Conservation (phyloP, 2,329 filamentous ascomycete species). For the Chalara sp. region DNA sequence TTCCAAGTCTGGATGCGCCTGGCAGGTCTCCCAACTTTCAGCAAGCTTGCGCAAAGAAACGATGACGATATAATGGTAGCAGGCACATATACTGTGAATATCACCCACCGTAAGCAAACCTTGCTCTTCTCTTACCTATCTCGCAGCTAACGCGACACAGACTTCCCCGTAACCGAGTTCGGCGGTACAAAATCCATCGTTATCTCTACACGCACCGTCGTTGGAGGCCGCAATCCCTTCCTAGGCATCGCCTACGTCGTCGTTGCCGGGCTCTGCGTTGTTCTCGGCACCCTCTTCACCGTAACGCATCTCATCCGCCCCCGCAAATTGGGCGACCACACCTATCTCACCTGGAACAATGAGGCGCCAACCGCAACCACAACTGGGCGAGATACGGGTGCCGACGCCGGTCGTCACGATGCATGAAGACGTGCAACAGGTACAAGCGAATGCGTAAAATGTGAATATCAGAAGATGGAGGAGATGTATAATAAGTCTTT, state of each 20-base stretch:
- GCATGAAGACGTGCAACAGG: neutral
- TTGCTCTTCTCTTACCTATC: slow-evolving; percentile 1
- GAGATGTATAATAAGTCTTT: neutral
- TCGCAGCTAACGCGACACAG: slow-evolving; percentile 38
- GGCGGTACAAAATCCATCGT: slow-evolving; percentile 85
- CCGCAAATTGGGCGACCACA: slow-evolving; percentile 96
- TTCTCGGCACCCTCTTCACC: slow-evolving; percentile 83
- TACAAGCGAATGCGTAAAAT: neutral
- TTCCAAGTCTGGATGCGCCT: slow-evolving; percentile 99
- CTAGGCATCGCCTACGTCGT: slow-evolving; percentile 94
- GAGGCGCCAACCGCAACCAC: slow-evolving; percentile 50
- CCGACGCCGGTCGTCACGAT: neutral
- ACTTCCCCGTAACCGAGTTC: slow-evolving; percentile 73
- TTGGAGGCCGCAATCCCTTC: slow-evolving; percentile 93
- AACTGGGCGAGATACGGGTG: slow-evolving; percentile 44
- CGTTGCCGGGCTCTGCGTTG: slow-evolving; percentile 85
- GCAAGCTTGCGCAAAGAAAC: slow-evolving; percentile 85
- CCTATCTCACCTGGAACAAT: slow-evolving; percentile 93
- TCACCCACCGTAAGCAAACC: slow-evolving; percentile 64
- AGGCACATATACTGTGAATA: slow-evolving; percentile 71
- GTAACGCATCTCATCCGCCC: slow-evolving; percentile 87
- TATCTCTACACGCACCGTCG: slow-evolving; percentile 82
- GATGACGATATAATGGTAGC: slow-evolving; percentile 58
- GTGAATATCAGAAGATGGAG: neutral
- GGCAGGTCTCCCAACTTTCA: slow-evolving; percentile 87